These are phyloP conservation scores for Sungouiozyma ichnusensis DNA, from an alignment of 805 yeast genomes.

Conservation along the genomic window DNA sequence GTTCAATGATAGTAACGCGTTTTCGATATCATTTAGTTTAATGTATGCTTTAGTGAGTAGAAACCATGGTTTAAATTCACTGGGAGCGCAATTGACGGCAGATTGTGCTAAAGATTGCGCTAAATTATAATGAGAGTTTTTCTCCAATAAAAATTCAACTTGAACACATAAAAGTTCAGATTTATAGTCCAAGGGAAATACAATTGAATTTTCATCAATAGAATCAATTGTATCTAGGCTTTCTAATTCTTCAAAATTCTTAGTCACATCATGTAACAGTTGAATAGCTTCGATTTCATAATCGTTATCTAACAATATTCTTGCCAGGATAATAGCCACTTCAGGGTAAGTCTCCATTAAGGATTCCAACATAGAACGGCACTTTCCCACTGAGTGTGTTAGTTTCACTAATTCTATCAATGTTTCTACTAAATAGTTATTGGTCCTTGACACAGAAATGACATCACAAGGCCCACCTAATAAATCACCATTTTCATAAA, in stretches of 20 bases:
- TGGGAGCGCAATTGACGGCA: slow-evolving; percentile 57
- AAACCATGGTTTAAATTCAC: slow-evolving; percentile 69
- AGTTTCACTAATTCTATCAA: slow-evolving; percentile 23
- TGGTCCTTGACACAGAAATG: slow-evolving; percentile 23
- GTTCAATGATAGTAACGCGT: slow-evolving; percentile 61
- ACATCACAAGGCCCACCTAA: slow-evolving; percentile 27
- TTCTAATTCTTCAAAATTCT: slow-evolving; percentile 16
- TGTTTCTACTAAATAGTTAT: slow-evolving; percentile 27
- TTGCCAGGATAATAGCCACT: slow-evolving; percentile 22
- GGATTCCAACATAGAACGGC: slow-evolving; percentile 18
- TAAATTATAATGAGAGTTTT: slow-evolving; percentile 18
- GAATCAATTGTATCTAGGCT: slow-evolving; percentile 3
- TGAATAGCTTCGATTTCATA: slow-evolving; percentile 30
- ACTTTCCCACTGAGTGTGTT: slow-evolving; percentile 20
- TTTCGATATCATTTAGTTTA: slow-evolving; percentile 52
- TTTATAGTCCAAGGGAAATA: slow-evolving; percentile 18
- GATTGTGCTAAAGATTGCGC: slow-evolving; percentile 21
- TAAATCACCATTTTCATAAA: slow-evolving; percentile 23
- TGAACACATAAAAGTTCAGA: slow-evolving; percentile 25
- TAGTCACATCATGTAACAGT: slow-evolving; percentile 13
- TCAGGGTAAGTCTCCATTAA: slow-evolving; percentile 19
- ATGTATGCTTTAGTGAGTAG: slow-evolving; percentile 54
- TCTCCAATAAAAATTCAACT: slow-evolving; percentile 20
- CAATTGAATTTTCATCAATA: slow-evolving; percentile 1
- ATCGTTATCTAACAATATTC: slow-evolving; percentile 27